A percentile compares a stretch with the other conserved stretches of the same genome.
Evolutionary conservation across 768 basidiomycete genomes (phyloP).

Genomic region (Naganishia antarctica): DNA sequence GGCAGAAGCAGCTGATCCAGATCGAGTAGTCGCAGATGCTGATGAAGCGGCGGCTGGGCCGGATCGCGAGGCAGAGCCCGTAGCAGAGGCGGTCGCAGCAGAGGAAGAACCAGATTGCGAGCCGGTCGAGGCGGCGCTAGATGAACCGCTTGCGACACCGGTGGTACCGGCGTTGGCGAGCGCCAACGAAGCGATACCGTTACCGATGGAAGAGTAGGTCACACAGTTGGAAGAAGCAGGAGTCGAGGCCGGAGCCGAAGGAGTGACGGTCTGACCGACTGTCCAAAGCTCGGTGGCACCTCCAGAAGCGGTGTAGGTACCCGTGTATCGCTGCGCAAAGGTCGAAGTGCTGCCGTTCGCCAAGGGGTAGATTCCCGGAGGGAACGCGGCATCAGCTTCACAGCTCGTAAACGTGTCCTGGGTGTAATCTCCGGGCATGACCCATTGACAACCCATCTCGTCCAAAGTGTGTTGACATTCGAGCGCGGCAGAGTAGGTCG

Average conservation of each 20-base stretch:
- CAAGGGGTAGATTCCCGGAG: slow-evolving; percentile 52
- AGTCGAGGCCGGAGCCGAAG: slow-evolving; percentile 35
- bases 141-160: not conserved
- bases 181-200: slow-evolving; percentile 15
- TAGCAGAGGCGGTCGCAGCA: not conserved
- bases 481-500: slow-evolving; percentile 47
- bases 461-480: slow-evolving; percentile 49
- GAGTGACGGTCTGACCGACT: slow-evolving; percentile 49
- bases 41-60: slow-evolving; percentile 7
- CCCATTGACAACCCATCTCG: slow-evolving; percentile 45
- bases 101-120: not conserved
- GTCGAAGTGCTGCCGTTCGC: slow-evolving; percentile 48
- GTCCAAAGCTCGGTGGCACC: slow-evolving; percentile 38
- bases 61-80: not conserved
- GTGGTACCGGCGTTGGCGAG: slow-evolving; percentile 2
- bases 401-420: slow-evolving; percentile 53
- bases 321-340: slow-evolving; percentile 50
- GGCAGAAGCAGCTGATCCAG: not conserved
- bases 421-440: slow-evolving; percentile 37
- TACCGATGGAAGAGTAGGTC: not conserved
- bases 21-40: not conserved
- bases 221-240: slow-evolving; percentile 52
- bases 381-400: slow-evolving; percentile 51
- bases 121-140: slow-evolving; percentile 27
- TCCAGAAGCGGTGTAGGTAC: slow-evolving; percentile 42